These are phyloP conservation scores for Entoloma clypeatum DNA, from an alignment of 1,284 basidiomycete species.

Conservation along the genomic window DNA sequence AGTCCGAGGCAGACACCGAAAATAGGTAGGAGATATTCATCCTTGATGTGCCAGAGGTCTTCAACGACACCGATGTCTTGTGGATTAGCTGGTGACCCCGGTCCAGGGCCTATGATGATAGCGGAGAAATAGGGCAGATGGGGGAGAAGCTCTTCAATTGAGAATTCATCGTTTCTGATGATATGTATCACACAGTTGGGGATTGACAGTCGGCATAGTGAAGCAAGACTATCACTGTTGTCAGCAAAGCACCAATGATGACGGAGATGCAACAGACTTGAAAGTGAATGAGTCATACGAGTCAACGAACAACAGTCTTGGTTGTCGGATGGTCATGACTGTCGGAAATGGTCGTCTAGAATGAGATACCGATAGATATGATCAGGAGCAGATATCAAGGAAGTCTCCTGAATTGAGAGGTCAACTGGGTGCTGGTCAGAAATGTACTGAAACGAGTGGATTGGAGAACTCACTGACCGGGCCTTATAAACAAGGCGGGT, in stretches of 20 bases:
- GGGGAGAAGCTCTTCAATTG: slow-evolving; percentile 45
- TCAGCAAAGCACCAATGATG: slow-evolving; percentile 1
- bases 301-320: slow-evolving; percentile 66
- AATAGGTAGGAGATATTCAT: slow-evolving; percentile 58
- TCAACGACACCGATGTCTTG: slow-evolving; percentile 65
- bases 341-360: not conserved
- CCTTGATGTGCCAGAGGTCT: slow-evolving; percentile 60
- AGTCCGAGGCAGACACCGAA: slow-evolving; percentile 92
- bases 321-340: slow-evolving; percentile 33
- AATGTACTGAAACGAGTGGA: too few relatives aligned
- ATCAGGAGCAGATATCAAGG: not conserved
- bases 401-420: too few relatives aligned
- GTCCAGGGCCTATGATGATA: slow-evolving; percentile 74
- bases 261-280: slow-evolving; percentile 55
- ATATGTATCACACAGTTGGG: slow-evolving; percentile 60
- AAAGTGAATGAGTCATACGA: slow-evolving; percentile 85
- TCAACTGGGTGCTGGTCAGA: too few relatives aligned
- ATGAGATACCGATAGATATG: not conserved
- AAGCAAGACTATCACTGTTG: slow-evolving; percentile 49
- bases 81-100: slow-evolving; percentile 67
- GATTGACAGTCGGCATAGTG: slow-evolving; percentile 56
- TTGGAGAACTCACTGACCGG: too few relatives aligned
- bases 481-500: too few relatives aligned
- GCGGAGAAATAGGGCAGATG: slow-evolving; percentile 61
- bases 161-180: slow-evolving; percentile 65